Conservation (phyloP, 441 rosid species). For the Hura crepitans region DNA sequence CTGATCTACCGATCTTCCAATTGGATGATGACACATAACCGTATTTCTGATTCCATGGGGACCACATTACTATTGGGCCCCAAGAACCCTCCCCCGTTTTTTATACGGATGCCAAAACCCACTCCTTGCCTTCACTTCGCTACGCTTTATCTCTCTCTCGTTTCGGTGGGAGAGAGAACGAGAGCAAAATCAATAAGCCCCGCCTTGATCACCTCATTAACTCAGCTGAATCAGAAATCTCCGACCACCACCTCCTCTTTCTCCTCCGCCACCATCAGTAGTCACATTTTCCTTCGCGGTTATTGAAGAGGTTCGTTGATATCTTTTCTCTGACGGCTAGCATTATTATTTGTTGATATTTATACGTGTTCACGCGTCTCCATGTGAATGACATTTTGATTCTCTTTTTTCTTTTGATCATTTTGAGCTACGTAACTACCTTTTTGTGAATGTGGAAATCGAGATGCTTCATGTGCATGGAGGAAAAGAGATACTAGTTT, state of each 20-base stretch:
- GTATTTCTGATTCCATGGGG: not conserved
- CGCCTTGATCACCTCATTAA: not conserved
- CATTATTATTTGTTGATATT: not conserved
- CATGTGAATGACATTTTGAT: not conserved
- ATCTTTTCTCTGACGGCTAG: not conserved
- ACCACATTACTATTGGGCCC: not conserved
- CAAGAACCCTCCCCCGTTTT: not conserved
- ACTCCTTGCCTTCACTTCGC: not conserved
- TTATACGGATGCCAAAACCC: not conserved
- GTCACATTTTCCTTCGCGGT: not conserved
- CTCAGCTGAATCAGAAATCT: not conserved
- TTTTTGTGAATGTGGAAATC: not conserved
- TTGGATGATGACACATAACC: not conserved
- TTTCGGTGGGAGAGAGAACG: not conserved
- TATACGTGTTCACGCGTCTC: not conserved
- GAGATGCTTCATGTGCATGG: conserved; percentile 10
- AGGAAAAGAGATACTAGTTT: not conserved
- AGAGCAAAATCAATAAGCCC: not conserved
- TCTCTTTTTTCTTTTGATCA: conserved; percentile 9
- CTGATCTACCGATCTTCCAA: not conserved
- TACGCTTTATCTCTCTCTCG: conserved; percentile 1
- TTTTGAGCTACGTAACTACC: not conserved
- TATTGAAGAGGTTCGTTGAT: not conserved
- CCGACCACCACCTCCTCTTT: not conserved
- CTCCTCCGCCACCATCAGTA: not conserved